Evolutionary conservation across 805 yeast genomes (phyloP).

Genomic region (Wickerhamiella siamensis): DNA sequence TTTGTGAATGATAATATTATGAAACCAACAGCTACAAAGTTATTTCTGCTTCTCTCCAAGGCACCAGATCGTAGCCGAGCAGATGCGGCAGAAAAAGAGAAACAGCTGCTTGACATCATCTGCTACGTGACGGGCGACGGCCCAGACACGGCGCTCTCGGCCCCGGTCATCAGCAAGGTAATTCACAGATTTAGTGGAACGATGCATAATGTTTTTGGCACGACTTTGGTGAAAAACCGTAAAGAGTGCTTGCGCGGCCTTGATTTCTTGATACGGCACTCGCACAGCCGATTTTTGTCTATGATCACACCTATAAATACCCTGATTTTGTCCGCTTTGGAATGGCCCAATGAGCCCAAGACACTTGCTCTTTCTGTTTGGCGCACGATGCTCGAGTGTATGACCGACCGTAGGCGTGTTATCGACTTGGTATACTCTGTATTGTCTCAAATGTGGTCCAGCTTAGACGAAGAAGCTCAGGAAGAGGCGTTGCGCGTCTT

Average conservation of each 20-base stretch:
- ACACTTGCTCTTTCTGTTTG: constrained; percentile 53
- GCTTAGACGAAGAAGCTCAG: constrained; percentile 37
- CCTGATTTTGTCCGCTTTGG: constrained; percentile 68
- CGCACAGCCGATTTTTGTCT: constrained; percentile 41
- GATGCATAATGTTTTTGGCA: constrained; percentile 58
- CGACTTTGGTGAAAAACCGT: constrained; percentile 58
- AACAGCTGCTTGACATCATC: not conserved
- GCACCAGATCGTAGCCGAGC: not conserved
- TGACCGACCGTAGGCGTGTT: constrained; percentile 44
- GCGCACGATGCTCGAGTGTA: constrained; percentile 41
- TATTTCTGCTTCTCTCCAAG: not conserved
- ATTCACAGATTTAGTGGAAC: constrained; percentile 60
- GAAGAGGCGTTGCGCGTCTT: constrained; percentile 28
- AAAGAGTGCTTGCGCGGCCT: constrained; percentile 60
- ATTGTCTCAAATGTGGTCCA: constrained; percentile 51
- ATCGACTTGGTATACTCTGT: constrained; percentile 63
- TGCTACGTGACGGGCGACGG: not conserved
- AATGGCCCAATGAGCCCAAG: constrained; percentile 40
- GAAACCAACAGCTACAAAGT: not conserved
- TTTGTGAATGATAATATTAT: not conserved
- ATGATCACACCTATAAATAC: constrained; percentile 78
- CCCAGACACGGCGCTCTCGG: not conserved
- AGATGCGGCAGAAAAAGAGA: not conserved
- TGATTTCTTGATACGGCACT: constrained; percentile 43
- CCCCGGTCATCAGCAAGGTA: constrained; percentile 21